Conservation (phyloP, 805 yeast genomes). For the Ogataea pini region DNA sequence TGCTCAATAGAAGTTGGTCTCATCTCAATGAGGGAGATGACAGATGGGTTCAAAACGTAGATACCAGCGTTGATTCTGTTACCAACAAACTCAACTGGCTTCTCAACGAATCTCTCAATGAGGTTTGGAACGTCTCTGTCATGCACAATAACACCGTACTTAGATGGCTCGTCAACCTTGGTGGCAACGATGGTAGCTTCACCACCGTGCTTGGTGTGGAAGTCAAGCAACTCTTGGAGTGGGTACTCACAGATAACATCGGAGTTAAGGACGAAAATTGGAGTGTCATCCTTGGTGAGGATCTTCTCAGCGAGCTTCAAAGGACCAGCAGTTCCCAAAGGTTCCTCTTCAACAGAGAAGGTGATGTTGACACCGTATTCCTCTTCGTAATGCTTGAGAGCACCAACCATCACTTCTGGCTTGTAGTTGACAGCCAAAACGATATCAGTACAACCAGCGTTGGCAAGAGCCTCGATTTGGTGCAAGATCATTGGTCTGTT, state of each 20-base stretch:
- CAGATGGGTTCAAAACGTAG: constrained; percentile 96
- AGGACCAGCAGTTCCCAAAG: constrained; percentile 99
- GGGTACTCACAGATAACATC: constrained; percentile 99
- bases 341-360: constrained; percentile 98
- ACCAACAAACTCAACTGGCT: constrained; percentile 99
- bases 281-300: constrained; percentile 90
- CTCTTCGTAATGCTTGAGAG: constrained; percentile 90
- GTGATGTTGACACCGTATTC: constrained; percentile 94
- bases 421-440: constrained; percentile 98
- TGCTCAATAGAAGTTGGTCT: constrained; percentile 99
- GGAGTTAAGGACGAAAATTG: constrained; percentile 96
- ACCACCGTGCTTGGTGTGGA: constrained; percentile 96
- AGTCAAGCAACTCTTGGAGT: constrained; percentile 83
- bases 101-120: constrained; percentile 98
- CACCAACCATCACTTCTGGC: constrained; percentile 98
- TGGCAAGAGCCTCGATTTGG: constrained; percentile 96
- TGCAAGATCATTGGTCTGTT: constrained; percentile 99
- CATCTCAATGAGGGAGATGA: constrained; percentile 93
- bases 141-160: constrained; percentile 98
- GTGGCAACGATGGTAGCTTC: constrained; percentile 99
- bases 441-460: constrained; percentile 98
- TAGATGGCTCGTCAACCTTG: constrained; percentile 98
- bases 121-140: constrained; percentile 93
- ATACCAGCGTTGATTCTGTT: constrained; percentile 99
- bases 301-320: constrained; percentile 94